Evolutionary conservation across 129 eudicot species (phyloP).

Genomic region (Centella asiatica): DNA sequence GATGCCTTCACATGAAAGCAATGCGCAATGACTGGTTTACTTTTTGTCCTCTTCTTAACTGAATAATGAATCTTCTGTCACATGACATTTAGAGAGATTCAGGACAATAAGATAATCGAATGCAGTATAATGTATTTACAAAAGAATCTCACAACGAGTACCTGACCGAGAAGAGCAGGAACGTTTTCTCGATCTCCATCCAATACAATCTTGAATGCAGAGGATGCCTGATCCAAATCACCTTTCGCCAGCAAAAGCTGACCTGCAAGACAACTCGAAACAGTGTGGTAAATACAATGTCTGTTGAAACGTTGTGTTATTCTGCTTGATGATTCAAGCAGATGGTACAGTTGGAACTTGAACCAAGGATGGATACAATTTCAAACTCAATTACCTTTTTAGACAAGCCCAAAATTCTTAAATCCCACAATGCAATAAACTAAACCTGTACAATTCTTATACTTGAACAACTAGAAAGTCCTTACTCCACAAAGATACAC

Average conservation of each 20-base stretch:
- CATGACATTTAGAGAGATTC: too few species aligned
- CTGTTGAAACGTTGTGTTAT: neutral
- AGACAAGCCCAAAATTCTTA: neutral
- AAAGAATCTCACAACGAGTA: too few species aligned
- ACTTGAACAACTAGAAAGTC: too few species aligned
- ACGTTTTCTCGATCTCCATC: slow-evolving; percentile 91
- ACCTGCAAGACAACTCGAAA: slow-evolving; percentile 39
- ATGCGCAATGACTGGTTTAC: neutral
- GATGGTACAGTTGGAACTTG: neutral
- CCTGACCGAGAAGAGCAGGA: slow-evolving; percentile 99
- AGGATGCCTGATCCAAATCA: slow-evolving; percentile 84
- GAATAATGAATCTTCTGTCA: neutral
- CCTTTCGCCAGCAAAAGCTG: slow-evolving; percentile 98
- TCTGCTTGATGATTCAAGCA: slow-evolving; percentile 2
- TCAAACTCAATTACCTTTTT: neutral
- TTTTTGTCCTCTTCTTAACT: neutral
- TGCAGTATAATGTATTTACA: too few species aligned
- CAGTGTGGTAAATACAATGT: neutral
- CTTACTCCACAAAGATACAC: too few species aligned
- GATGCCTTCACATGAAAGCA: neutral
- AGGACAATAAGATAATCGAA: too few species aligned
- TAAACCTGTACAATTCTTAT: neutral
- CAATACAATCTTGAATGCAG: slow-evolving; percentile 84
- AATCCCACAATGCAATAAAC: too few species aligned
- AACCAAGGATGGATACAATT: neutral